Evolutionary conservation across 345 rosid species (phyloP), one percentile per base, ranked within the genome.

Genomic region (Lagerstroemia speciosa): DNA sequence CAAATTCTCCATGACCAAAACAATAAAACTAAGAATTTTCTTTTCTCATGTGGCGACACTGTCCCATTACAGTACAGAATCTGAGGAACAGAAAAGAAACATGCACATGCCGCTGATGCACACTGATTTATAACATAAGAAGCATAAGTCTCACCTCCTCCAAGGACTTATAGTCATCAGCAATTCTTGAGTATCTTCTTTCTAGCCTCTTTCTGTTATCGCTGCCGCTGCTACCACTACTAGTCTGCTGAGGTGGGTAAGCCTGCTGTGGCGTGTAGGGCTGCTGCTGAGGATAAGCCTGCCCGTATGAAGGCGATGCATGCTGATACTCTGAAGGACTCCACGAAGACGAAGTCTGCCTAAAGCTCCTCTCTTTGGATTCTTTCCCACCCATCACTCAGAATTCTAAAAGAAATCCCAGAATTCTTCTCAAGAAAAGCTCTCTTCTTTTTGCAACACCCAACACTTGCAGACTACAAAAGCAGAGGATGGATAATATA

Each of bases 111-210:
- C 4, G 50, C 50, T 15, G 50, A 15, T 4, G 12, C 12, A 12
- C 48, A 43, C 16, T 43, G 11, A 43, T 12, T 43, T 43, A 16
- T 16, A 43, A 43, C 48, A 43, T n/a, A n/a, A n/a, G n/a, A 43
- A 62, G 6, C 10, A 41, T 19, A 3, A 37, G 68, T 26, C 67
- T 75, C 66, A 93, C 98, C 91, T 93, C 89, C 6, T 89, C 91
- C 61, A 93, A 78, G 64, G 97, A 86, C 66, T 78, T 83, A 81
- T 85, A 93, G 55, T 91, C 63, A 75, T 93, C 98, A 1, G 93
- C 82, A 67, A 93, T 87, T 67, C 75, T 85, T 0, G 96, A 93
- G 72, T 78, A 90, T 83, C 76, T 89, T 41, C 91, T 82, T 9
- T 90, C 94, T 69, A 90, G 80, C 72, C 45, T 81, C 81, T 79